phyloP scores from a whole-genome alignment of 2,329 filamentous ascomycete genomes.

The Sclerotiophoma versabilis region DNA sequence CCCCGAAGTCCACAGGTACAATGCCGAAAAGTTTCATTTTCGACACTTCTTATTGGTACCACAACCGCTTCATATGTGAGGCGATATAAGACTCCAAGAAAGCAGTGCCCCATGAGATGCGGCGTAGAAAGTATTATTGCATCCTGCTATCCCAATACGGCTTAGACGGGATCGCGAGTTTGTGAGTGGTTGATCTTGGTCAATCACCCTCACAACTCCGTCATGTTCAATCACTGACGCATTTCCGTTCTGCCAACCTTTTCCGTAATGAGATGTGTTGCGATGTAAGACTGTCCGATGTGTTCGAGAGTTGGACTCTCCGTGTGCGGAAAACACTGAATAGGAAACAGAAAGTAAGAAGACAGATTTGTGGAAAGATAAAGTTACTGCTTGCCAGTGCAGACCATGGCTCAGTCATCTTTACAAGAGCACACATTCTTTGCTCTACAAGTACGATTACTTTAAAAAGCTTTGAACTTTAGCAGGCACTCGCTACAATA shows the following conservation, averaged over 20 bases:
- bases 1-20: background rate
- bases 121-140: background rate
- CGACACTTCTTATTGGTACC: background rate
- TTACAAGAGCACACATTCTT: background rate
- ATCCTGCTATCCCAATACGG: background rate
- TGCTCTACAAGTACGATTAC: background rate
- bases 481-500: background rate
- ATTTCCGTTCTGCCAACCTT: background rate
- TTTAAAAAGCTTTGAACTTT: background rate
- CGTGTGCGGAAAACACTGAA: background rate
- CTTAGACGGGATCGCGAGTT: too few relatives aligned
- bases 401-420: background rate
- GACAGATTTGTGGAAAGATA: background rate
- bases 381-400: background rate
- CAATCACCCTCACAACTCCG: background rate
- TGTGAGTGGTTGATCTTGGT: background rate
- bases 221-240: background rate
- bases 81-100: background rate
- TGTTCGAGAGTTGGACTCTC: background rate
- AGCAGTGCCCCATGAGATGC: background rate
- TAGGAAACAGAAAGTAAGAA: background rate
- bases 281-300: background rate
- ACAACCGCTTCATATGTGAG: background rate
- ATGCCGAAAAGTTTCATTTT: background rate
- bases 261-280: background rate